Evolutionary conservation across 345 rosid genomes (phyloP), one percentile per base, ranked within the genome.

Genomic region (Sisymbrium altissimum): DNA sequence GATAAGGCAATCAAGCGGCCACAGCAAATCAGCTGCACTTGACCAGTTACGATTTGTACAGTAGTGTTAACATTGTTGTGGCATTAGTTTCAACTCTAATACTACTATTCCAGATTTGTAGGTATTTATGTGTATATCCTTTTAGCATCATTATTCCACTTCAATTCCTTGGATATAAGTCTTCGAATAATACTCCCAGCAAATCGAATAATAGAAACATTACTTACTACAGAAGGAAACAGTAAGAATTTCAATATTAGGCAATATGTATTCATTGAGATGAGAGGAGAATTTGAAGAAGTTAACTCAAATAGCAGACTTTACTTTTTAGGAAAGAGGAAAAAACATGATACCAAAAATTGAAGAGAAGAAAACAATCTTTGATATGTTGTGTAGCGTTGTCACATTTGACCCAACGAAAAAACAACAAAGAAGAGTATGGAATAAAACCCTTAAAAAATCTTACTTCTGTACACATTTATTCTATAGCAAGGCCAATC

Each of bases 1-100:
- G 97, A 95, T 74, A 86, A 83, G 72, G 71, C 81, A 40, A 70
- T 80, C 15, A 89, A 85, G 78, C 86, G 56, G 72, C 86, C 82
- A 65, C 89, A 86, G 81, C 65, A 68, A 62, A 80, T 81, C 54
- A 79, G 78, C 43, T 95, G 94, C 78, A 71, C 82, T 59, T 91
- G 81, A 79, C 83, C 81, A 70, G 52, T 36, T 53, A 19, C 38
- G 66, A 76, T 38, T 64, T 76, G 80, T 76, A 76, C 18, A 84
- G 81, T 68, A 73, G 60, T 36, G 36, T 17, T 44, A 55, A 36
- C 59, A 70, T 55, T 70, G 71, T 70, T 70, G 75, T 70, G 75
- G 63, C 60, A 35, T 69, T 70, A 63, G 66, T 35, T 70, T 63
- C 55, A 64, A 62, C 70, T 35, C 61, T 66, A 36, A 27, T 36